Evolutionary conservation across 148 eudicot species (phyloP).

Genomic region (Amaranthus cruentus): DNA sequence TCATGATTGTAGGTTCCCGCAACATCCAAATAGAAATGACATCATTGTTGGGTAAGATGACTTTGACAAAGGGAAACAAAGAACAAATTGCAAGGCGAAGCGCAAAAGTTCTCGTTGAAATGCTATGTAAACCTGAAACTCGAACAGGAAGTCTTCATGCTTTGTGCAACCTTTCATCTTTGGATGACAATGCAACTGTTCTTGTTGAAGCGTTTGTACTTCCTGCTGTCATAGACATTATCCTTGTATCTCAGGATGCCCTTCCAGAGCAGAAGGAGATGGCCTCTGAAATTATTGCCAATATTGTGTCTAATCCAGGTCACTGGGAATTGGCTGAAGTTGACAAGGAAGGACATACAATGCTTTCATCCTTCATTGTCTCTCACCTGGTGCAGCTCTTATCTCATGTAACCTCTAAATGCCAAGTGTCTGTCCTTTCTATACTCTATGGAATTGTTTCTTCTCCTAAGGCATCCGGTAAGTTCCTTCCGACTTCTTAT

Average conservation of each 20-base stretch:
- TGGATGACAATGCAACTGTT: conserved; percentile 57
- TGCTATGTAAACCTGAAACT: conserved; percentile 49
- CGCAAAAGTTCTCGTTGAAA: conserved; percentile 44
- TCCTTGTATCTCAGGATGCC: conserved; percentile 36
- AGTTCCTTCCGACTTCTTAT: conserved; percentile 10
- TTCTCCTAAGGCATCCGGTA: conserved; percentile 67
- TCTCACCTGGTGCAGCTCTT: conserved; percentile 36
- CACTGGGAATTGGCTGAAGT: conserved; percentile 65
- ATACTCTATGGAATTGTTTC: conserved; percentile 58
- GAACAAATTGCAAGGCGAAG: conserved; percentile 53
- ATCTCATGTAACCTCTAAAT: conserved; percentile 39
- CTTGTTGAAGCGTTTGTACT: conserved; percentile 54
- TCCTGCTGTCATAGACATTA: conserved; percentile 44
- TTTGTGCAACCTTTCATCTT: conserved; percentile 44
- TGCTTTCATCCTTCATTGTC: conserved; percentile 45
- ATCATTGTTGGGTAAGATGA: conserved; percentile 50
- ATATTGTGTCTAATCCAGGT: conserved; percentile 58
- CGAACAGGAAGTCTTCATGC: conserved; percentile 48
- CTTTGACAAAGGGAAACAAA: conserved; percentile 48
- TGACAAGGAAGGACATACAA: conserved; percentile 36
- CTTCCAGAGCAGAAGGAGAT: conserved; percentile 36
- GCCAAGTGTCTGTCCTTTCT: conserved; percentile 46
- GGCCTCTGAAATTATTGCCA: conserved; percentile 51
- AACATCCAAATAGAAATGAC: conserved; percentile 47
- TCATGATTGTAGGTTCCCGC: conserved; percentile 40